phyloP scores from a whole-genome alignment of 768 basidiomycete species.

The Terana coerulea region DNA sequence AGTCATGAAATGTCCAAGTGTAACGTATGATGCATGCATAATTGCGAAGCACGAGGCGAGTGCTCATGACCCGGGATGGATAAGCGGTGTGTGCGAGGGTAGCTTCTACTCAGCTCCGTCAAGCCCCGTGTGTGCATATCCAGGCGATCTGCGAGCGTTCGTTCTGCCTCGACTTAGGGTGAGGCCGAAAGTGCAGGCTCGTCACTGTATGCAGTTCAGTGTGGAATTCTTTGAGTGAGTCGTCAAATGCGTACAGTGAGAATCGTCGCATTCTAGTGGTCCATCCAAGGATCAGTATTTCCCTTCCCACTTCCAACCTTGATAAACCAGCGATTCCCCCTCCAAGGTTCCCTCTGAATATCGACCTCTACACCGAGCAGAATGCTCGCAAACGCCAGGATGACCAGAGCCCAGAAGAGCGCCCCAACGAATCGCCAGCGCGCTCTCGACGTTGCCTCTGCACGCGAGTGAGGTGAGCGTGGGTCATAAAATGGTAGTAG shows the following conservation, averaged over 20 bases:
- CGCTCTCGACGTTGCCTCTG: conserved; percentile 36
- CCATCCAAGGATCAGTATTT: conserved; percentile 8
- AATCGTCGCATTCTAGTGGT: background rate
- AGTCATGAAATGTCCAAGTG: background rate
- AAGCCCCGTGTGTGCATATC: no score
- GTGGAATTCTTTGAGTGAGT: background rate
- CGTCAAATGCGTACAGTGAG: background rate
- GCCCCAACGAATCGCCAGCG: conserved; percentile 42
- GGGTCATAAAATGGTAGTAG: conserved; percentile 44
- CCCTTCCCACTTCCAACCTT: conserved; percentile 7
- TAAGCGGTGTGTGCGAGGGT: no score
- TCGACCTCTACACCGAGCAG: conserved; percentile 23
- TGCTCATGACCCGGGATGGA: background rate
- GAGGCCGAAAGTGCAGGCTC: no score
- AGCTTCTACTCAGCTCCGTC: background rate
- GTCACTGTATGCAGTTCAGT: background rate
- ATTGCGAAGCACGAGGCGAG: background rate
- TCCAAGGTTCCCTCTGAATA: conserved; percentile 13
- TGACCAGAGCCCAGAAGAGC: conserved; percentile 33
- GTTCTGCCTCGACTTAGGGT: no score
- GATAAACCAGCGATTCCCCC: conserved; percentile 4
- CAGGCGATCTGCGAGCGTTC: no score
- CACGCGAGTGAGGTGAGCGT: conserved; percentile 34
- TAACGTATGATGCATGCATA: background rate
- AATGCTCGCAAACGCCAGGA: conserved; percentile 28